These are phyloP conservation scores for Phytopythium sindhum DNA, from an alignment of 352 stramenopile genomes.

Conservation along the genomic window DNA sequence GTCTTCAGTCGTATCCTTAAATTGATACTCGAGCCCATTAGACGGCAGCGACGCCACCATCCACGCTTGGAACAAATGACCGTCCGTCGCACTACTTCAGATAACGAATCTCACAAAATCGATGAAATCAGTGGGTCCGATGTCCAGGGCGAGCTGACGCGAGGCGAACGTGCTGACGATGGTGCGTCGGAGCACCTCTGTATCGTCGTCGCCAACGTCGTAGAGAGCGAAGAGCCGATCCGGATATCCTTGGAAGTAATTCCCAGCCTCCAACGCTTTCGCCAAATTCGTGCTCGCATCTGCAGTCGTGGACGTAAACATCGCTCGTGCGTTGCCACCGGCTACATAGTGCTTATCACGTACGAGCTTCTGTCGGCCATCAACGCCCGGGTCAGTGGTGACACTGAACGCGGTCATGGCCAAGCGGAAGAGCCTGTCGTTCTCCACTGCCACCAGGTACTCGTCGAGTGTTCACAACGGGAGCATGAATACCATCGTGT, in stretches of 20 bases:
- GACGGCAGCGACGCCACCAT: too few species aligned
- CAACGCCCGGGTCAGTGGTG: background rate
- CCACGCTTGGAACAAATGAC: too few species aligned
- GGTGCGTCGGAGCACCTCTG: background rate
- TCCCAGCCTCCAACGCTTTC: background rate
- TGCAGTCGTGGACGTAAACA: conserved; percentile 2
- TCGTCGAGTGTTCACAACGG: background rate
- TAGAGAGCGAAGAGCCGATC: background rate
- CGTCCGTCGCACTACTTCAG: too few species aligned
- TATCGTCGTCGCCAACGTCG: background rate
- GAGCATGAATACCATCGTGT: background rate
- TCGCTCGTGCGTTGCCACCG: background rate
- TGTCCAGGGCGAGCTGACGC: background rate
- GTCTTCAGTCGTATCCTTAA: too few species aligned
- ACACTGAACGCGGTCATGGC: background rate
- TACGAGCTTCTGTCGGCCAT: background rate
- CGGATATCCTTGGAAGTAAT: too few species aligned
- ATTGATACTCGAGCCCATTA: too few species aligned
- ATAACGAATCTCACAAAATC: too few species aligned
- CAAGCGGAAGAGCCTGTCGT: background rate
- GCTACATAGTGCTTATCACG: background rate
- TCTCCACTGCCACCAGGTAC: background rate
- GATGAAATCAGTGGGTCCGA: too few species aligned
- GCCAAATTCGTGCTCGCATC: background rate
- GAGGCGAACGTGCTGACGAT: background rate